These are phyloP conservation scores for Aspergillus tamarii DNA, from an alignment of 2,329 filamentous ascomycete species.

Conservation along the genomic window DNA sequence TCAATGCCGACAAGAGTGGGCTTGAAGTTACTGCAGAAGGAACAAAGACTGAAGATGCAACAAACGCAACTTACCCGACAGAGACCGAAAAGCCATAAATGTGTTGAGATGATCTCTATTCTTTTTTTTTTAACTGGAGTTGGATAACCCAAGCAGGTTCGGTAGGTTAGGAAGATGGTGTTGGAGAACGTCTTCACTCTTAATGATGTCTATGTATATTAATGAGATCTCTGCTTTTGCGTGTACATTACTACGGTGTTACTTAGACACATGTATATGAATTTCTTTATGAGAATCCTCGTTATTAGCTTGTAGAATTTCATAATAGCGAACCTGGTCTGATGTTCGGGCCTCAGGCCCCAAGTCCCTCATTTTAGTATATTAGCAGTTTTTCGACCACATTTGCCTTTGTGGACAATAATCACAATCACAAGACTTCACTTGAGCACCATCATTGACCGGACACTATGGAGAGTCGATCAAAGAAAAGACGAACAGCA, in stretches of 20 bases:
- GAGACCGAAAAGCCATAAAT: conserved; percentile 17
- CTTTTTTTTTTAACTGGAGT: neutral
- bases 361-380: neutral
- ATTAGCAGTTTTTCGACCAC: neutral
- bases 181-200: neutral
- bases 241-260: conserved; percentile 15
- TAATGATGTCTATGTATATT: conserved; percentile 10
- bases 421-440: neutral
- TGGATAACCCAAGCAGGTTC: neutral
- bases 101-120: neutral
- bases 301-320: neutral
- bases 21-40: conserved; percentile 54
- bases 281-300: neutral
- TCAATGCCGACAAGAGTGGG: conserved; percentile 65
- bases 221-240: conserved; percentile 1
- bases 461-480: neutral
- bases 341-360: neutral
- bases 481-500: conserved; percentile 16
- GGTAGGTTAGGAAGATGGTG: neutral
- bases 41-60: conserved; percentile 11
- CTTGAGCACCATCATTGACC: no score
- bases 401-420: neutral
- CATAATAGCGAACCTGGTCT: no score
- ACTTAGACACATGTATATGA: neutral
- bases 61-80: conserved; percentile 19